These are phyloP conservation scores for Lyophyllum decastes DNA, from an alignment of 768 basidiomycete genomes.

Conservation along the genomic window DNA sequence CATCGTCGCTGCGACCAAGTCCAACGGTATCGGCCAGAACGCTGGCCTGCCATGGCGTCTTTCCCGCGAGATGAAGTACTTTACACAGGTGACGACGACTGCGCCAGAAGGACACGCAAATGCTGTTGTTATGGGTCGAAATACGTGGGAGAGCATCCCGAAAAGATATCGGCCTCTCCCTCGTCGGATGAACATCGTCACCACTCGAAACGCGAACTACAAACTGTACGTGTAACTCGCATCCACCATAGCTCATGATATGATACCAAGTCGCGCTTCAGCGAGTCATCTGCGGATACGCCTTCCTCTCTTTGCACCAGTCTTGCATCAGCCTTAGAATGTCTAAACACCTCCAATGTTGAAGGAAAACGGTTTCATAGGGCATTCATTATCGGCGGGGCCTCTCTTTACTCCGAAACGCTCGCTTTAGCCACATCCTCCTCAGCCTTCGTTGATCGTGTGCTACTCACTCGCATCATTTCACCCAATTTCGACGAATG, in stretches of 20 bases:
- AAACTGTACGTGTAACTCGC: constrained; percentile 52
- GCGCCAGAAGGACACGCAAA: constrained; percentile 62
- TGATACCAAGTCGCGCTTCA: neutral
- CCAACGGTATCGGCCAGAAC: constrained; percentile 85
- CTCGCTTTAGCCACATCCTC: constrained; percentile 43
- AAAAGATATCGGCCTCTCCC: constrained; percentile 77
- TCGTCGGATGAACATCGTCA: constrained; percentile 74
- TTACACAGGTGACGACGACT: constrained; percentile 73
- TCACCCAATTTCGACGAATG: constrained; percentile 78
- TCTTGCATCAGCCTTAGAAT: constrained; percentile 43
- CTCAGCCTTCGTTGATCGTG: constrained; percentile 63
- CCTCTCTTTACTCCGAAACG: constrained; percentile 75
- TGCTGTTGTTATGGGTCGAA: constrained; percentile 91
- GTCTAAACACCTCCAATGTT: constrained; percentile 22
- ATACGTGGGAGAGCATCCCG: constrained; percentile 98
- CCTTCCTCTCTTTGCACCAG: constrained; percentile 38
- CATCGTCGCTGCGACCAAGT: constrained; percentile 89
- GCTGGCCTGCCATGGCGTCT: constrained; percentile 86
- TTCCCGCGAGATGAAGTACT: constrained; percentile 89
- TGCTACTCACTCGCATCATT: constrained; percentile 85
- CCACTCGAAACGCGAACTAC: constrained; percentile 62
- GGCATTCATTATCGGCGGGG: constrained; percentile 91
- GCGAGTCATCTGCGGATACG: constrained; percentile 17
- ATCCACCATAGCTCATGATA: neutral
- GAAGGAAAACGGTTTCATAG: constrained; percentile 51